Evolutionary conservation across 495 filamentous ascomycete genomes (phyloP).

Genomic region (Astrocystis sublimbata): DNA sequence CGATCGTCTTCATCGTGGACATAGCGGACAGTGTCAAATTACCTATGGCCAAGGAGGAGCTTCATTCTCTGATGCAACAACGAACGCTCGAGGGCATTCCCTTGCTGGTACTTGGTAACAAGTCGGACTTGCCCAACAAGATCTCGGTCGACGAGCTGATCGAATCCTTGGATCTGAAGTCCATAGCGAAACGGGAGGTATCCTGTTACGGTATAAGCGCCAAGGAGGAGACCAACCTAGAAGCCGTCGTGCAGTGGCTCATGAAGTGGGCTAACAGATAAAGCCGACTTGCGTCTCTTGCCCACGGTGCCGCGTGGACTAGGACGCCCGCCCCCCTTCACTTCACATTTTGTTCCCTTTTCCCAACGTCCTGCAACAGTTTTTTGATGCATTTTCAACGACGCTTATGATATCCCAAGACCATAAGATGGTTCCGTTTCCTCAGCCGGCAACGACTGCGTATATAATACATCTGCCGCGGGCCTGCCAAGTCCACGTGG

Average conservation of each 20-base stretch:
- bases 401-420: constrained; percentile 36
- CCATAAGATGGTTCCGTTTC: constrained; percentile 41
- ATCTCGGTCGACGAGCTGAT: constrained; percentile 93
- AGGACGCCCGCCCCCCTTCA: constrained; percentile 7
- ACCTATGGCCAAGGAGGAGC: constrained; percentile 87
- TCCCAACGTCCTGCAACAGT: constrained; percentile 26
- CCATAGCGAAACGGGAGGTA: constrained; percentile 88
- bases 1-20: constrained; percentile 97
- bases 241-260: constrained; percentile 95
- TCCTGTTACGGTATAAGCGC: constrained; percentile 99
- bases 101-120: constrained; percentile 95
- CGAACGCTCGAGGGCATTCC: constrained; percentile 86
- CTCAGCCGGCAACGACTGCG: constrained; percentile 49
- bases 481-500: constrained; percentile 27
- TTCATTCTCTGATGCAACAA: constrained; percentile 85
- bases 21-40: constrained; percentile 79
- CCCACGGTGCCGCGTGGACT: constrained; percentile 10
- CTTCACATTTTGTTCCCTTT: constrained; percentile 14
- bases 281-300: constrained; percentile 21
- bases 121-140: constrained; percentile 87
- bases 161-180: constrained; percentile 85
- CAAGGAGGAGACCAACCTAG: constrained; percentile 97
- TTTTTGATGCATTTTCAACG: constrained; percentile 36
- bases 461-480: constrained; percentile 40
- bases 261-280: constrained; percentile 77